A percentile compares a stretch with the other conserved stretches of the same genome.
phyloP scores from a whole-genome alignment of 2,329 filamentous ascomycete genomes.

The Cercospora sp. region DNA sequence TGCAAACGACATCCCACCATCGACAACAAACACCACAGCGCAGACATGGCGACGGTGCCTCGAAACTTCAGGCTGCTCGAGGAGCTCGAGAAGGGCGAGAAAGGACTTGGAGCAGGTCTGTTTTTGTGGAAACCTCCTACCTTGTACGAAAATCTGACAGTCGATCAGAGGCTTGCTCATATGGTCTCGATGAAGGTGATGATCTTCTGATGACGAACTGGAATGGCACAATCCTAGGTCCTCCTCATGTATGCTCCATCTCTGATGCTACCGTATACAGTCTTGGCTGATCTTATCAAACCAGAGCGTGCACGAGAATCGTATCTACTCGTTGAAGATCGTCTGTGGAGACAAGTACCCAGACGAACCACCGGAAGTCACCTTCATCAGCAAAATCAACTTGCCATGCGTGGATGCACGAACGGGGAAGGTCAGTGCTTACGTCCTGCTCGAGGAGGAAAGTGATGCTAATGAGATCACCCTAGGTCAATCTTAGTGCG shows the following conservation, averaged over 20 bases:
- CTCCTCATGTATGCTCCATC: slow-evolving; percentile 74
- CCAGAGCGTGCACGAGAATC: slow-evolving; percentile 94
- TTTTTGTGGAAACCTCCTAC: not conserved
- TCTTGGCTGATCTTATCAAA: slow-evolving; percentile 6
- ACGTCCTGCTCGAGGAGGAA: not conserved
- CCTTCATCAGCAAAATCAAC: slow-evolving; percentile 93
- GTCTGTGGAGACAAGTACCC: slow-evolving; percentile 90
- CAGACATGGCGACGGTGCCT: slow-evolving; percentile 70
- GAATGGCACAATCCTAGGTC: slow-evolving; percentile 96
- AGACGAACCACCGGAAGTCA: slow-evolving; percentile 81
- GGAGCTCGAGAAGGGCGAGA: slow-evolving; percentile 98
- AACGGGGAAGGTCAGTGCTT: slow-evolving; percentile 65
- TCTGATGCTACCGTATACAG: not conserved
- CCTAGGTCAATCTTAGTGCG: slow-evolving; percentile 77
- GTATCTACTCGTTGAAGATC: slow-evolving; percentile 97
- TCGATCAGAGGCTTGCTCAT: slow-evolving; percentile 83
- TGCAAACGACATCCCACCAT: slow-evolving; percentile 32
- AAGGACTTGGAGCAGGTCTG: slow-evolving; percentile 85
- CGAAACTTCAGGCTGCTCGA: slow-evolving; percentile 95
- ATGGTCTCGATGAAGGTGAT: slow-evolving; percentile 89
- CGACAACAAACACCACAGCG: slow-evolving; percentile 48
- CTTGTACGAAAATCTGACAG: slow-evolving; percentile 14
- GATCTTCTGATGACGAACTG: slow-evolving; percentile 97
- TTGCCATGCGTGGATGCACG: slow-evolving; percentile 85
- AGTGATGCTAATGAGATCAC: not conserved